Conservation (phyloP, 148 eudicot species). For the Camellia lanceoleosa region DNA sequence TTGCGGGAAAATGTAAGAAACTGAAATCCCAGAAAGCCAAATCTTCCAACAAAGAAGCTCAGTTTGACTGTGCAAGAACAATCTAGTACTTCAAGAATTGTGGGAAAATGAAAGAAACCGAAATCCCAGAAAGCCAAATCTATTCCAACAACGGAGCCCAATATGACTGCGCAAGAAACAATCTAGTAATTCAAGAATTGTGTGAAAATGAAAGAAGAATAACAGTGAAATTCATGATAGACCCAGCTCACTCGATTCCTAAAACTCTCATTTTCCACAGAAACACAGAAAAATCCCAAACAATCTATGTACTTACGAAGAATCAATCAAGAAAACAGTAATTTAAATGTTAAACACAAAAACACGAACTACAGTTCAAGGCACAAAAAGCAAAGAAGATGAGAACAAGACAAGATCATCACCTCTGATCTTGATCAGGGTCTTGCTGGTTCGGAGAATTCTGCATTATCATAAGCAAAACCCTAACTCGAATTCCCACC, state of each 20-base stretch:
- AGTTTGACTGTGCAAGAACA: not conserved
- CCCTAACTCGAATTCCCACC: slow-evolving; percentile 9
- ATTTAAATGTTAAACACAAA: not conserved
- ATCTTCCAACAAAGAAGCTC: not conserved
- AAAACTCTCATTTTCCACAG: not conserved
- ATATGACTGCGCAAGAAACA: not conserved
- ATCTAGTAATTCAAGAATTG: no score
- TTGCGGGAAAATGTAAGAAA: not conserved
- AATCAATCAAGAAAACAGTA: not conserved
- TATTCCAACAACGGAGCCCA: not conserved
- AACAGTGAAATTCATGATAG: not conserved
- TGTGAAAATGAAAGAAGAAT: no score
- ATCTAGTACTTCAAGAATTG: no score
- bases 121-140: not conserved
- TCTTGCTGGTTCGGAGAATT: slow-evolving; percentile 5
- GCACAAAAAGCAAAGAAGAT: not conserved
- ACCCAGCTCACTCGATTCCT: not conserved
- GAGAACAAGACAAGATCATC: not conserved
- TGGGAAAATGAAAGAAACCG: not conserved
- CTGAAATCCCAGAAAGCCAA: not conserved
- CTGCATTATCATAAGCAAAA: slow-evolving; percentile 10
- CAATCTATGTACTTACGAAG: not conserved
- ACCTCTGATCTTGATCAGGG: slow-evolving; percentile 23
- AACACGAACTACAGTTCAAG: not conserved
- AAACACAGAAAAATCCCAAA: not conserved